A percentile compares a stretch with the other conserved stretches of the same genome.
phyloP scores from a whole-genome alignment of 139 green algal genomes.

The Mesotaenium endlicherianum region DNA sequence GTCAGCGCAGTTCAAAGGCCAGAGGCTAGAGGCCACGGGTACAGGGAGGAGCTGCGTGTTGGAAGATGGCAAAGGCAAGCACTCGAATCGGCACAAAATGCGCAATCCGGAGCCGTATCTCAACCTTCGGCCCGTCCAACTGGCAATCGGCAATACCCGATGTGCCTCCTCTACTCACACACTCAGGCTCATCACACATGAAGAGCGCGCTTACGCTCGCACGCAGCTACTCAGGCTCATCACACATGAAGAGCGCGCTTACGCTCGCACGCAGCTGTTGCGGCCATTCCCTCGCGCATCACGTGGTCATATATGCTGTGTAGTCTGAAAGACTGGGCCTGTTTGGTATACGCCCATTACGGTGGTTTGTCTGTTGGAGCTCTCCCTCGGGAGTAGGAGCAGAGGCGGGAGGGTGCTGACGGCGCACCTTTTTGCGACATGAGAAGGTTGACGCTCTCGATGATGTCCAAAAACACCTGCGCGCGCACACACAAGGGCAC shows the following conservation, averaged over 20 bases:
- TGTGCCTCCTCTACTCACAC: background rate
- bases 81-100: no score
- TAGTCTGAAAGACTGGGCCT: no score
- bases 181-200: background rate
- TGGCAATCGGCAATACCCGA: no score
- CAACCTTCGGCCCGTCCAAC: no score
- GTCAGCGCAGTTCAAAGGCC: no score
- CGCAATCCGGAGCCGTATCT: no score
- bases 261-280: background rate
- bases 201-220: background rate
- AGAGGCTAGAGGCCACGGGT: no score
- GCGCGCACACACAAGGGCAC: background rate
- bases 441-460: constrained; percentile 83
- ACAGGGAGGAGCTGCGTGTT: no score
- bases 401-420: background rate
- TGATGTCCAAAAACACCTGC: constrained; percentile 87
- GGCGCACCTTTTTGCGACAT: constrained; percentile 68
- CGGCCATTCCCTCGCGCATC: background rate
- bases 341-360: no score
- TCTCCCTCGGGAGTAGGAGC: background rate
- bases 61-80: no score
- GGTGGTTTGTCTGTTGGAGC: no score
- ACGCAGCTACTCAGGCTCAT: background rate
- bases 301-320: no score
- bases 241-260: background rate